Percentiles rank a stretch among this genome's conserved stretches.
Evolutionary conservation across 768 basidiomycete genomes (phyloP).

Genomic region (Candolleomyces aberdarensis): DNA sequence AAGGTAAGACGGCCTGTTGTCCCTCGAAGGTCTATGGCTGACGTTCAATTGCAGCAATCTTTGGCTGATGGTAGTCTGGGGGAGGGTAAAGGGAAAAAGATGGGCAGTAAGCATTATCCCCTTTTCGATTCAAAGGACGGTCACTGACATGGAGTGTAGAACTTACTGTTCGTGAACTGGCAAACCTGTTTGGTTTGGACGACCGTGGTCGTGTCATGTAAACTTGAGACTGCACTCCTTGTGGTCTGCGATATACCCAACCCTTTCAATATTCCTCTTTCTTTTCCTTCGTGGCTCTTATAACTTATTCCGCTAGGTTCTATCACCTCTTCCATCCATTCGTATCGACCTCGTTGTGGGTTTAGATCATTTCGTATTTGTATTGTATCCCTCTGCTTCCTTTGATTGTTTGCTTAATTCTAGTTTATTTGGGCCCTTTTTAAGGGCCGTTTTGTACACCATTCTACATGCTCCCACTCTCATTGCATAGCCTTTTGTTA

Average conservation of each 20-base stretch:
- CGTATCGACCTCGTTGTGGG: no score
- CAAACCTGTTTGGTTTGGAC: slow-evolving; percentile 45
- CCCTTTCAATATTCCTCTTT: neutral
- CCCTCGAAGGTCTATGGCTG: neutral
- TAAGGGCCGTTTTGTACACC: no score
- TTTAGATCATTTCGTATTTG: neutral
- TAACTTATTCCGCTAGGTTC: no score
- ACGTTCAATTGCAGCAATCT: slow-evolving; percentile 32
- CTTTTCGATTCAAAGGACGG: neutral
- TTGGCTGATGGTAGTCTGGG: slow-evolving; percentile 62
- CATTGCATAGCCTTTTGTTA: no score
- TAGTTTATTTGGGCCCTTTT: no score
- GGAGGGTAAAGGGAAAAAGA: slow-evolving; percentile 58
- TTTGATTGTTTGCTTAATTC: no score
- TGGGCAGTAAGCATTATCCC: slow-evolving; percentile 40
- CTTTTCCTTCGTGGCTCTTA: no score
- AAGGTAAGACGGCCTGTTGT: slow-evolving; percentile 35
- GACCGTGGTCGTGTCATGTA: slow-evolving; percentile 29
- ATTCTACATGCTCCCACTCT: no score
- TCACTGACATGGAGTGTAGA: slow-evolving; percentile 20
- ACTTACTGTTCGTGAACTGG: slow-evolving; percentile 49
- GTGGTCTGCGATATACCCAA: neutral
- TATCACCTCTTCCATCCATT: no score
- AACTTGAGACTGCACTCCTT: neutral
- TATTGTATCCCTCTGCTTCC: neutral